phyloP scores from a whole-genome alignment of 495 filamentous ascomycete species.

The Penicillium verhagenii region DNA sequence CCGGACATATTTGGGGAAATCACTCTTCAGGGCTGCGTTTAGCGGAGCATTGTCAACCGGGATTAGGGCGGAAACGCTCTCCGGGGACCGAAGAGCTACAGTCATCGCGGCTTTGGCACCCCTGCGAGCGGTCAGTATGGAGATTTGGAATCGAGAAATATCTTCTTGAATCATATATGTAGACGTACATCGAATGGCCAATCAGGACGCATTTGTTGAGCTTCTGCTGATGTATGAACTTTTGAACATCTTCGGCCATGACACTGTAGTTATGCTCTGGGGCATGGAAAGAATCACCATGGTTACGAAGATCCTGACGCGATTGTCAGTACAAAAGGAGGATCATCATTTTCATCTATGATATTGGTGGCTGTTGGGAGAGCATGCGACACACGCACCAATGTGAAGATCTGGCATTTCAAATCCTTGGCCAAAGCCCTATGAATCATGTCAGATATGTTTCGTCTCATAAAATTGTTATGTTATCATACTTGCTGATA shows the following conservation, averaged over 20 bases:
- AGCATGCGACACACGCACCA: conserved; percentile 55
- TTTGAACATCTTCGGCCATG: conserved; percentile 84
- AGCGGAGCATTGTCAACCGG: conserved; percentile 92
- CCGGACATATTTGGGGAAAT: conserved; percentile 78
- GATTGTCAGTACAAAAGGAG: neutral
- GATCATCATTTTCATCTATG: neutral
- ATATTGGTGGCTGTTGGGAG: neutral
- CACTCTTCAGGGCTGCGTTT: conserved; percentile 66
- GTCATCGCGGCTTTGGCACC: conserved; percentile 95
- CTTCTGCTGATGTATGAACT: conserved; percentile 74
- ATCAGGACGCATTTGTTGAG: conserved; percentile 73
- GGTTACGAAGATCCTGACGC: conserved; percentile 83
- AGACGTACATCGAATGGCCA: conserved; percentile 86
- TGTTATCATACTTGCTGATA: conserved; percentile 85
- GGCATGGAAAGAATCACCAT: conserved; percentile 84
- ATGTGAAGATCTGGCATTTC: conserved; percentile 74
- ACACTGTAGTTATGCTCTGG: conserved; percentile 74
- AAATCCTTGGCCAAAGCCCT: conserved; percentile 83
- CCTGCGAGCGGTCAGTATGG: conserved; percentile 43
- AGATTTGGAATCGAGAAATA: neutral
- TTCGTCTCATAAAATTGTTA: neutral
- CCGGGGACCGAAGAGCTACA: conserved; percentile 67
- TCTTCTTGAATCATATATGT: neutral
- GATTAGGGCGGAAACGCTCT: conserved; percentile 65
- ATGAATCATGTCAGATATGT: conserved; percentile 15